Evolutionary conservation across 2,329 filamentous ascomycete genomes (phyloP).

Genomic region (Neurospora sp.): DNA sequence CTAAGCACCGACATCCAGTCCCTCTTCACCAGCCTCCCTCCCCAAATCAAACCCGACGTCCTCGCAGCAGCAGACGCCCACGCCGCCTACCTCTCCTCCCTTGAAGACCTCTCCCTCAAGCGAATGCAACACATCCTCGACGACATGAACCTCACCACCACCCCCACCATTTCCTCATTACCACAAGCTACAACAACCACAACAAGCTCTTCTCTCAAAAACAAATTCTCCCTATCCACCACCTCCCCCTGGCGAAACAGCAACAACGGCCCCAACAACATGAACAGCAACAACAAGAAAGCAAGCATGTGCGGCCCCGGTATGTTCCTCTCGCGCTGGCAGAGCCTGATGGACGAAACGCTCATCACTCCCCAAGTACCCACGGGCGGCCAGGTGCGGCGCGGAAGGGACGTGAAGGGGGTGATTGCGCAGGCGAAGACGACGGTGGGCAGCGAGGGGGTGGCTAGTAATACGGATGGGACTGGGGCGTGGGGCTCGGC

Average conservation of each 20-base stretch:
- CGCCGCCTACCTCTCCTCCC: conserved; percentile 44
- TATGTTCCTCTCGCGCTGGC: conserved; percentile 63
- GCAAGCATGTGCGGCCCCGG: conserved; percentile 52
- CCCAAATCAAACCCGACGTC: conserved; percentile 34
- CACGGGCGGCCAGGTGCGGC: conserved; percentile 38
- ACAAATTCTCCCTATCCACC: not conserved
- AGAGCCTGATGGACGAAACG: conserved; percentile 59
- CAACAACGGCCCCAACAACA: not conserved
- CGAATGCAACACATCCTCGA: conserved; percentile 50
- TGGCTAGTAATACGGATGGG: conserved; percentile 3
- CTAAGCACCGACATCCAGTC: conserved; percentile 30
- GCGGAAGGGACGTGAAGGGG: conserved; percentile 41
- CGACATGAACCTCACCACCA: conserved; percentile 13
- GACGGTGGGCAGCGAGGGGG: conserved; percentile 19
- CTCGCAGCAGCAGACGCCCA: conserved; percentile 48
- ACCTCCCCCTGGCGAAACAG: conserved; percentile 6
- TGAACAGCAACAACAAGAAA: not conserved
- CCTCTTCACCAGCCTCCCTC: conserved; percentile 37
- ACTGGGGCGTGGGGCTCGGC: conserved; percentile 8
- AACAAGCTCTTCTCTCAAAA: not conserved
- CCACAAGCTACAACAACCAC: conserved; percentile 1
- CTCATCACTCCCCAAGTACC: conserved; percentile 51
- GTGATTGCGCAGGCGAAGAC: conserved; percentile 33
- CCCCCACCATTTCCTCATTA: conserved; percentile 6
- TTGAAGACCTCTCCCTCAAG: conserved; percentile 42